phyloP scores from a whole-genome alignment of 208 protist species.

The Jaenimonas drosophilae region DNA sequence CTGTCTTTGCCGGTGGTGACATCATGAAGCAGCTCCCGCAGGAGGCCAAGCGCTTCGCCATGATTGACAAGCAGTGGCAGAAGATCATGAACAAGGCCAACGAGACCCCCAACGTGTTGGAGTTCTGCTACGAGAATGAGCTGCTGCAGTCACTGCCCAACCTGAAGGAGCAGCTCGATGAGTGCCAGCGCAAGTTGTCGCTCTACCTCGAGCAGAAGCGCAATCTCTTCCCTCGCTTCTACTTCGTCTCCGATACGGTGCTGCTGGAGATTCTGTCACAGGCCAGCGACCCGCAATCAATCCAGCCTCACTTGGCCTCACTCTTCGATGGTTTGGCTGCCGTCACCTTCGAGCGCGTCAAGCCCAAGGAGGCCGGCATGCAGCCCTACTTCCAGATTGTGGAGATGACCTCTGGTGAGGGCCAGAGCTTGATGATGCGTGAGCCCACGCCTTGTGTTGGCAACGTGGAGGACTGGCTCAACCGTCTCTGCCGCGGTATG shows the following conservation, averaged over 20 bases:
- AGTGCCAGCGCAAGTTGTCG: conserved; percentile 96
- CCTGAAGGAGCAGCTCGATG: conserved; percentile 94
- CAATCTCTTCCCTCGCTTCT: conserved; percentile 97
- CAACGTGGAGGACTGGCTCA: conserved; percentile 94
- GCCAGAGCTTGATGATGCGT: conserved; percentile 82
- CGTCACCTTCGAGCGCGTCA: conserved; percentile 87
- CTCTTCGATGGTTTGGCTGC: conserved; percentile 91
- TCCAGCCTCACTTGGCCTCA: conserved; percentile 91
- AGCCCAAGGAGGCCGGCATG: conserved; percentile 84
- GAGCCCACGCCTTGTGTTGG: conserved; percentile 86
- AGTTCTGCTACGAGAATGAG: conserved; percentile 95
- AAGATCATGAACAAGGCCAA: conserved; percentile 97
- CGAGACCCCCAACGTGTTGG: conserved; percentile 91
- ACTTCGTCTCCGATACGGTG: conserved; percentile 97
- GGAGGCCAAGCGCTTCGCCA: conserved; percentile 94
- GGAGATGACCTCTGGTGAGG: conserved; percentile 86
- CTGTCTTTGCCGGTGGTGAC: conserved; percentile 95
- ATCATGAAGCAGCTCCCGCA: conserved; percentile 96
- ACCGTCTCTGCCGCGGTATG: conserved; percentile 87
- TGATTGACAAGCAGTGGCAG: conserved; percentile 95
- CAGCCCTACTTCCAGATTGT: conserved; percentile 89
- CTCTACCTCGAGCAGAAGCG: conserved; percentile 98
- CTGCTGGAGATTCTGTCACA: conserved; percentile 97
- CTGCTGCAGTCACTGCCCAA: conserved; percentile 90
- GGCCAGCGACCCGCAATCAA: conserved; percentile 89